Base-by-base conservation (phyloP, 805 yeast species). In the Ogataea ramenticola region DNA sequence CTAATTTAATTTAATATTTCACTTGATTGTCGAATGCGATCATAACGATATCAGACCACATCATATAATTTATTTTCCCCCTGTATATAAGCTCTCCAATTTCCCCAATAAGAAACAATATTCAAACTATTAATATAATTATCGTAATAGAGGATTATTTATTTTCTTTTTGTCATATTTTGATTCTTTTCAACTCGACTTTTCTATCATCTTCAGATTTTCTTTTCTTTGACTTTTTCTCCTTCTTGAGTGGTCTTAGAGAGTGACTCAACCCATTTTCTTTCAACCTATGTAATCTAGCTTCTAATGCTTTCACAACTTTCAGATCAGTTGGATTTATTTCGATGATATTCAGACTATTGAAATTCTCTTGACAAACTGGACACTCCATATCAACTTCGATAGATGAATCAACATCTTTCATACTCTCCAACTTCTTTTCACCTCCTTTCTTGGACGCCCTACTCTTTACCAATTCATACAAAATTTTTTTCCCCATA, bases 181-280 rank as follows among this genome's bases (percentile, higher is more conserved):
- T n/a, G n/a, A n/a, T n/a, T n/a, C n/a, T n/a, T n/a, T n/a, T n/a
- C n/a, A n/a, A n/a, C n/a, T n/a, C n/a, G n/a, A n/a, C n/a, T n/a
- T n/a, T n/a, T n/a, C n/a, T n/a, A n/a, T n/a, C n/a, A n/a, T 29
- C 32, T 11, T 29, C n/a, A 29, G 12, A 15, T 4, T 14, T 29
- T 29, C 32, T 29, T 15, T 29, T 29, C 40, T 52, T 50, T 42
- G 35, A 48, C 47, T 46, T 53, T 42, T 46, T 54, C 37, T 44
- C 47, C 43, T 49, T 55, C 40, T 57, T 57, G 45, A 48, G 53
- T 20, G 48, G 35, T 43, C 53, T 60, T 35, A 65, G 47, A 47
- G 74, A 64, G 56, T 74, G 72, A 38, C 71, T 47, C 35, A 68
- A 40, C 21, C 64, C 61, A 29, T 51, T 34, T 11, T 22, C 27